Conservation (phyloP, 2,329 filamentous ascomycete species). For the Monosporascus sp. region DNA sequence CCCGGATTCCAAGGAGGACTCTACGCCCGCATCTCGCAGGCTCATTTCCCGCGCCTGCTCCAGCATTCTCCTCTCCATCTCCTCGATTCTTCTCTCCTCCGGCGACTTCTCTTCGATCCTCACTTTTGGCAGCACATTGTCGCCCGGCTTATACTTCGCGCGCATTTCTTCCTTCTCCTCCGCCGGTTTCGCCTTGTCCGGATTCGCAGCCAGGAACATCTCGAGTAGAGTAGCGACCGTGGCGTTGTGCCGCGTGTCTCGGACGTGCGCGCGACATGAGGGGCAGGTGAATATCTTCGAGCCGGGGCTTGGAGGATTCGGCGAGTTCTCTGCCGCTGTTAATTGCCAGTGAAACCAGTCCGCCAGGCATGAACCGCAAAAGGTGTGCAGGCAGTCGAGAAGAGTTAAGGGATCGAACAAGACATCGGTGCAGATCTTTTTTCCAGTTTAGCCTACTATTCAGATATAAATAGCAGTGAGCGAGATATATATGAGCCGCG, state of each 20-base stretch:
- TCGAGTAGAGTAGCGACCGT: conserved; percentile 85
- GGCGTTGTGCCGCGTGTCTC: conserved; percentile 84
- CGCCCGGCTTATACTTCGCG: conserved; percentile 72
- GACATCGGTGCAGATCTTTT: conserved; percentile 91
- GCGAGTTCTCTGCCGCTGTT: conserved; percentile 46
- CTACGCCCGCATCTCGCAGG: conserved; percentile 59
- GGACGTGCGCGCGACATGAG: conserved; percentile 80
- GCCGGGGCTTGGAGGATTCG: conserved; percentile 43
- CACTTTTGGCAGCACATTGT: conserved; percentile 68
- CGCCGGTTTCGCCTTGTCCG: conserved; percentile 62
- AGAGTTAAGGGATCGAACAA: conserved; percentile 87
- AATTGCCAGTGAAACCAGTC: conserved; percentile 91
- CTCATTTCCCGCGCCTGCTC: conserved; percentile 70
- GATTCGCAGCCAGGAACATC: conserved; percentile 78
- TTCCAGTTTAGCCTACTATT: conserved; percentile 3
- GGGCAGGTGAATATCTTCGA: conserved; percentile 74
- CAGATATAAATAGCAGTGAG: conserved; percentile 5
- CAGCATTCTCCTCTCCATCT: conserved; percentile 64
- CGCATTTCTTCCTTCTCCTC: conserved; percentile 74
- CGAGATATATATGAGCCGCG: conserved; percentile 22
- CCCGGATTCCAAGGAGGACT: conserved; percentile 24
- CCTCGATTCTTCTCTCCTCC: conserved; percentile 50
- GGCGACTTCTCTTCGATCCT: conserved; percentile 44
- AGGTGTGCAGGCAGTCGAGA: conserved; percentile 91
- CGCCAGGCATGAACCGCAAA: conserved; percentile 90